phyloP scores from a whole-genome alignment of 2,329 filamentous ascomycete species.

The Plenodomus tracheiphilus region DNA sequence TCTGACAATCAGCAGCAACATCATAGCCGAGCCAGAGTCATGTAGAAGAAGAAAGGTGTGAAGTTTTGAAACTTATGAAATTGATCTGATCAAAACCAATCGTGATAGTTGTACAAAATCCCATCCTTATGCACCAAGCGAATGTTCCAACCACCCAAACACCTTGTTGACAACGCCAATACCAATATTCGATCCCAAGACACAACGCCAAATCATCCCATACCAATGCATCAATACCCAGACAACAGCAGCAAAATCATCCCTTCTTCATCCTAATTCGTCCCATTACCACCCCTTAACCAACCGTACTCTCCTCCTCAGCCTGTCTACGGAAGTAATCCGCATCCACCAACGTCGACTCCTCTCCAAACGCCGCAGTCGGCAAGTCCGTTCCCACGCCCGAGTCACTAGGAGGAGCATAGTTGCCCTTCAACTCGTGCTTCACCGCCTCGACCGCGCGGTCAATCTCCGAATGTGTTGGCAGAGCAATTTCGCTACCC shows the following conservation, averaged over 20 bases:
- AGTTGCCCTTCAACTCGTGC: constrained; percentile 33
- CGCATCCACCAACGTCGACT: constrained; percentile 24
- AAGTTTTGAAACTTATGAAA: too few species aligned
- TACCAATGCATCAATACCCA: neutral
- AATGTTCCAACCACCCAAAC: neutral
- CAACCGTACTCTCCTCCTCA: constrained; percentile 44
- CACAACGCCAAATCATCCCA: neutral
- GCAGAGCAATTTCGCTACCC: constrained; percentile 24
- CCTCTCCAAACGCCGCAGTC: constrained; percentile 30
- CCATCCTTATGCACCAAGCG: neutral
- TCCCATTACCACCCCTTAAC: constrained; percentile 11
- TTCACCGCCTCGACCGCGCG: constrained; percentile 36
- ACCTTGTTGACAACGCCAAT: neutral
- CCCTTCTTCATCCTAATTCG: neutral
- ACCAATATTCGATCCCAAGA: neutral
- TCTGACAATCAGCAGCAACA: too few species aligned
- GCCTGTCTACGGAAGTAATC: constrained; percentile 44
- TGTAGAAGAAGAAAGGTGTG: too few species aligned
- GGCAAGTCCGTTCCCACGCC: constrained; percentile 44
- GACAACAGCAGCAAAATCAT: neutral
- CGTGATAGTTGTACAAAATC: neutral
- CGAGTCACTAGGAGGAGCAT: constrained; percentile 37
- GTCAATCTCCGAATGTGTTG: constrained; percentile 38
- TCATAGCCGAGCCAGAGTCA: too few species aligned
- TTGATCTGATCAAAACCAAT: neutral